A percentile compares a stretch with the other conserved stretches of the same genome.
phyloP scores from a whole-genome alignment of 2,329 filamentous ascomycete genomes.

The Cyanodermella asteris region DNA sequence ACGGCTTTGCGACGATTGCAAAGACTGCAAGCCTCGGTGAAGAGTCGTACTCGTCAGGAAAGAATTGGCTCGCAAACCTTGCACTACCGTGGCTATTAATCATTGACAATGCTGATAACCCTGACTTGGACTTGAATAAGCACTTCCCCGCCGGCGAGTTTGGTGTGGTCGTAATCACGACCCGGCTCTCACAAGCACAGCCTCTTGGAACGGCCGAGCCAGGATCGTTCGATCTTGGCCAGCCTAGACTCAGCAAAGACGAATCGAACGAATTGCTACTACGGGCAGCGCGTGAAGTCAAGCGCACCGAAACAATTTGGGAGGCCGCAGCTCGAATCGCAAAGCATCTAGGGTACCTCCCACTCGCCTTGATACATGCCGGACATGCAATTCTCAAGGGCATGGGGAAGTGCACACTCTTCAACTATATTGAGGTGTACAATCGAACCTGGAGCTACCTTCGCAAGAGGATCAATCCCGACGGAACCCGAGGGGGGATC shows the following conservation, averaged over 20 bases:
- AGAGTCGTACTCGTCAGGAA: conserved; percentile 8
- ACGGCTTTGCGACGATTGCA: conserved; percentile 4
- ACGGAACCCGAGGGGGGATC: background rate
- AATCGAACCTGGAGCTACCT: conserved; percentile 6
- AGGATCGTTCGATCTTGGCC: conserved; percentile 9
- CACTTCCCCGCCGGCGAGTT: conserved; percentile 11
- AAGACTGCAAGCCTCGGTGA: conserved; percentile 7
- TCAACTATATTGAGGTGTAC: conserved; percentile 8
- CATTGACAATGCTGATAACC: conserved; percentile 19
- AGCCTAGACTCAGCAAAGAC: conserved; percentile 7
- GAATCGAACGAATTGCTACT: conserved; percentile 11
- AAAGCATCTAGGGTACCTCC: conserved; percentile 10
- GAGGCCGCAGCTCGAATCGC: conserved; percentile 8
- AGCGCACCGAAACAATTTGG: conserved; percentile 9
- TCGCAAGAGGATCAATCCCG: conserved; percentile 5
- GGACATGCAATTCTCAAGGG: conserved; percentile 9
- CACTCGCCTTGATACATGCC: conserved; percentile 11
- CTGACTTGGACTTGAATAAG: conserved; percentile 6
- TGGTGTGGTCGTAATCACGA: conserved; percentile 12
- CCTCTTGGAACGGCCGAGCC: conserved; percentile 9
- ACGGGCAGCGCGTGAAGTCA: conserved; percentile 8
- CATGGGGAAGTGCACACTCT: conserved; percentile 8
- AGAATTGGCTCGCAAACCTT: conserved; percentile 10
- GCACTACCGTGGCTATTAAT: conserved; percentile 15
- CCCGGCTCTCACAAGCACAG: conserved; percentile 10